Conservation (phyloP, 208 protist genomes). For the Trypanosoma grayi region DNA sequence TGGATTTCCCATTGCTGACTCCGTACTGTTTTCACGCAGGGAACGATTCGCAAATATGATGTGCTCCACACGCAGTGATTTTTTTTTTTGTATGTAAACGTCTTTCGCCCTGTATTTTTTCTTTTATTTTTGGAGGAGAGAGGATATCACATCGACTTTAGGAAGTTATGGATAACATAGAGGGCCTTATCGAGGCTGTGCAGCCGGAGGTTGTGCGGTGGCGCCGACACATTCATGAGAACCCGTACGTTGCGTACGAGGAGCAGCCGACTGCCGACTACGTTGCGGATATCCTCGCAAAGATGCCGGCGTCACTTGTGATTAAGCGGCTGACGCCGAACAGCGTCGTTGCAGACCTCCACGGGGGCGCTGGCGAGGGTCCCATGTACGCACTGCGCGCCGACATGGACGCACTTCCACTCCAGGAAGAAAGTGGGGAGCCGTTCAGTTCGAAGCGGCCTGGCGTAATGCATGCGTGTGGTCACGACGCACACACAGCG, state of each 20-base stretch:
- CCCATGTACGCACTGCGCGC: conserved; percentile 56
- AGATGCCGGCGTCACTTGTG: conserved; percentile 37
- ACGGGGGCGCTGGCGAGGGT: conserved; percentile 45
- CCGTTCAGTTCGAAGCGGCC: conserved; percentile 52
- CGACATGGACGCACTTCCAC: conserved; percentile 70
- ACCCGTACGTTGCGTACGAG: conserved; percentile 49
- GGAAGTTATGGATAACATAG: too few relatives aligned
- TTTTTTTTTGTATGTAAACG: background rate
- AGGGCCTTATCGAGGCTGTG: conserved; percentile 25
- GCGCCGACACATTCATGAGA: conserved; percentile 63
- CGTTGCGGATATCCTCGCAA: conserved; percentile 34
- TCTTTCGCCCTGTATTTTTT: background rate
- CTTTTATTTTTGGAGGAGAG: background rate
- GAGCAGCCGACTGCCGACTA: conserved; percentile 52
- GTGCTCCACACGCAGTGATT: too few relatives aligned
- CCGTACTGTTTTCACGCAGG: too few relatives aligned
- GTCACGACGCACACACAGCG: conserved; percentile 65
- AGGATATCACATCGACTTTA: too few relatives aligned
- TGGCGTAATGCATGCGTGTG: conserved; percentile 73
- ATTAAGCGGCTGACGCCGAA: conserved; percentile 42
- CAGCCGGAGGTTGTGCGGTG: conserved; percentile 45
- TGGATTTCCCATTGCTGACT: too few relatives aligned
- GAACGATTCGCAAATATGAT: background rate
- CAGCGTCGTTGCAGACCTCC: conserved; percentile 51
- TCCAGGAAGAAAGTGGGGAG: conserved; percentile 62